Conservation (phyloP, 345 rosid species). For the Excoecaria cochinchinensis region DNA sequence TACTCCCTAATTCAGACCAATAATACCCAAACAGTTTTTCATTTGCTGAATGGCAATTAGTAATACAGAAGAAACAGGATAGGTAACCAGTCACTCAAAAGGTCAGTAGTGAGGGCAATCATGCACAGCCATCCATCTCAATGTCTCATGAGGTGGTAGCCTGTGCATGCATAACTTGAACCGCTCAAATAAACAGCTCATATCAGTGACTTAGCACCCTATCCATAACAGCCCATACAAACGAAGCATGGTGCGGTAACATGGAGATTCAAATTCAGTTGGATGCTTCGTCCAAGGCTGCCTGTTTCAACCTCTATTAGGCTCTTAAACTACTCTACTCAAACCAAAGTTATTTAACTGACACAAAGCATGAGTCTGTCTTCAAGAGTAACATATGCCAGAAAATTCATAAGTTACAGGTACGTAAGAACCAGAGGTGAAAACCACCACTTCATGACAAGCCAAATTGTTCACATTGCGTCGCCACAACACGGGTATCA, state of each 20-base stretch:
- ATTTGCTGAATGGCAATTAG: background rate
- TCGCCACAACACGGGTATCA: background rate
- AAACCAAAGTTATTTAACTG: background rate
- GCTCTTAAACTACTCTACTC: background rate
- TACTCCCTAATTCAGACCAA: background rate
- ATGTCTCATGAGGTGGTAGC: background rate
- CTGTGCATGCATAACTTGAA: background rate
- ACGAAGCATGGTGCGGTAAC: background rate
- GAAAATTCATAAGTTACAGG: background rate
- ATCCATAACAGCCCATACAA: background rate
- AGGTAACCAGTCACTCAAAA: background rate
- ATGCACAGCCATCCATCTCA: background rate
- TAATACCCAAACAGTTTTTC: background rate
- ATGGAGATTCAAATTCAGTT: too few species aligned
- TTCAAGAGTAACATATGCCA: background rate
- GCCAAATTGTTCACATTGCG: background rate
- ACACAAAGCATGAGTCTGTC: background rate
- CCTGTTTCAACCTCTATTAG: background rate
- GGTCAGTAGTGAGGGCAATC: background rate
- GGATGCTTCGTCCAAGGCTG: background rate
- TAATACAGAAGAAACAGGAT: background rate
- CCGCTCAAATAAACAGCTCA: background rate
- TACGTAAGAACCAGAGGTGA: background rate
- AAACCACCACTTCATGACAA: background rate
- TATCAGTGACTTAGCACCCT: background rate